Evolutionary conservation across 371 early-diverging fungal genomes (phyloP), one percentile per base, ranked within the genome.

Genomic region (Saksenaea vasiformis): DNA sequence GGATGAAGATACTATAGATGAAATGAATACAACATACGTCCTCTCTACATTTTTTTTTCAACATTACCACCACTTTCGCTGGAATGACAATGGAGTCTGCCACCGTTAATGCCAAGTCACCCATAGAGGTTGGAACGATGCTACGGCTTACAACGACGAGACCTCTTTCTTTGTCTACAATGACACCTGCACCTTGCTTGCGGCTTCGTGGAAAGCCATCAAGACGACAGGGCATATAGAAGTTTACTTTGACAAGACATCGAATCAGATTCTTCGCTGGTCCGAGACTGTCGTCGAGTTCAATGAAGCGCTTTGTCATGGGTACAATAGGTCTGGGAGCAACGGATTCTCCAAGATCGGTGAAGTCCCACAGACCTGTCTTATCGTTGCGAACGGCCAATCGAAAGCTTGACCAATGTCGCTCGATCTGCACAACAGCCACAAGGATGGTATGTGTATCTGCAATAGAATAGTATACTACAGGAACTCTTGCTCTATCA

Each of bases 331-430:
- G 58, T 17, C 58, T 41, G 8, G 70, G 70, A 17, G 69, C 60
- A n/a, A 71, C 36, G 9, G 74, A 65, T 10, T 60, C 62, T 9
- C 74, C 74, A 26, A 92, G 71, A 54, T 87, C 85, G 0, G 87
- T 88, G 65, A 81, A 92, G 62, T 92, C 91, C 94, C 94, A 94
- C 2, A 86, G 59, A 5, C 94, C 94, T 5, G 88, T 91, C 2
- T 67, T 67, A 74, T 89, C 94, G 60, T 93, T 92, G 44, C 95
- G 79, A 22, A 87, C 85, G 10, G 91, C 91, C 65, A 92, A 55
- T 47, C 91, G 76, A 72, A 92, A 91, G n/a, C 78, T 66, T 36
- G 85, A 81, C 95, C 95, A 95, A 65, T 92, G 92, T 38, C 93
- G 75, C 54, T 95, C 94, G 4, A 90, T 82, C 36, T 84, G 83